These are phyloP conservation scores for Spinacia oleracea DNA, from an alignment of 179 eudicot genomes.

Conservation along the genomic window DNA sequence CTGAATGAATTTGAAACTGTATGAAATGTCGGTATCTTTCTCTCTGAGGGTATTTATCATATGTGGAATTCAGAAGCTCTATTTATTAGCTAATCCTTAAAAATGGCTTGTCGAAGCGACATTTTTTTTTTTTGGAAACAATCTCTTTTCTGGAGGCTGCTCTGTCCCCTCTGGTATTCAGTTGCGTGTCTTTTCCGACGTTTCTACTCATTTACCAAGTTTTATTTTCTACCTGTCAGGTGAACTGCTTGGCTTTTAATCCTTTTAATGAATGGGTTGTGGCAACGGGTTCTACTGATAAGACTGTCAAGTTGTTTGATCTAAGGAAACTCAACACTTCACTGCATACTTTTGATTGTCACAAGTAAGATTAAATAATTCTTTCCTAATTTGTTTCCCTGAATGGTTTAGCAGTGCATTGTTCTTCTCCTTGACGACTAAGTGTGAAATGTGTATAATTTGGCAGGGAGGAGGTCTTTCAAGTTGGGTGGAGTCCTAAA, in stretches of 20 bases:
- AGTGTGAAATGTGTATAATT: slow-evolving; percentile 10
- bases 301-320: slow-evolving; percentile 87
- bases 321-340: slow-evolving; percentile 66
- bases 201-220: not conserved
- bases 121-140: not conserved
- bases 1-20: not conserved
- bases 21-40: not conserved
- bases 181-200: not conserved
- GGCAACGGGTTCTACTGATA: slow-evolving; percentile 95
- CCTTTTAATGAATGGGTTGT: slow-evolving; percentile 97
- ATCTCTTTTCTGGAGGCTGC: not conserved
- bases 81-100: not conserved
- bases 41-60: not conserved
- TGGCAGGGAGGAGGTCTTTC: slow-evolving; percentile 88
- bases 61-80: not conserved
- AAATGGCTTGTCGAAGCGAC: not conserved
- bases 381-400: not conserved
- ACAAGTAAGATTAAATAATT: slow-evolving; percentile 57
- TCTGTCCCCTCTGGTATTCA: not conserved
- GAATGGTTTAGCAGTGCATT: not conserved
- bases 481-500: slow-evolving; percentile 97
- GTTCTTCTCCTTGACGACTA: slow-evolving; percentile 7
- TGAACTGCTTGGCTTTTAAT: slow-evolving; percentile 92
- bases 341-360: slow-evolving; percentile 84
- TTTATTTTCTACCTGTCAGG: slow-evolving; percentile 42